Evolutionary conservation across 768 basidiomycete genomes (phyloP).

Genomic region (Lyophyllum semitale): DNA sequence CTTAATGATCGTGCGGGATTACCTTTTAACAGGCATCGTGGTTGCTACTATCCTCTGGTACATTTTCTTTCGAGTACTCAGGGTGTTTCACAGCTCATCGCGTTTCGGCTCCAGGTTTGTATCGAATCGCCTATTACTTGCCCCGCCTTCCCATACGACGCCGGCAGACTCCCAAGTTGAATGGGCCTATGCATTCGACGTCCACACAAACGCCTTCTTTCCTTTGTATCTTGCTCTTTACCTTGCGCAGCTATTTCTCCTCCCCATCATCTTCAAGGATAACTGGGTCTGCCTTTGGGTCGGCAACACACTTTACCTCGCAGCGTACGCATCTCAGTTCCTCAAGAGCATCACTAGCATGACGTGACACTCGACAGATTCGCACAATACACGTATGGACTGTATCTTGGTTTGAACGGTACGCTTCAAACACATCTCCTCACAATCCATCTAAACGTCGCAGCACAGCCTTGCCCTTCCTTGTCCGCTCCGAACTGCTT

Average conservation of each 20-base stretch:
- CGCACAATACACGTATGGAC: conserved; percentile 89
- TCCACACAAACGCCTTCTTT: conserved; percentile 97
- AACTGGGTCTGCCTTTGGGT: conserved; percentile 95
- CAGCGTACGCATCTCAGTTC: conserved; percentile 57
- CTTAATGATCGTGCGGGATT: conserved; percentile 88
- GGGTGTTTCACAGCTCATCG: conserved; percentile 6
- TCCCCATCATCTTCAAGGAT: conserved; percentile 78
- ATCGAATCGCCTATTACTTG: conserved; percentile 70
- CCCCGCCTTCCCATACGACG: conserved; percentile 72
- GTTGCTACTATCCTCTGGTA: conserved; percentile 80
- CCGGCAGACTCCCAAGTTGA: conserved; percentile 75
- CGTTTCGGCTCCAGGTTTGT: conserved; percentile 49
- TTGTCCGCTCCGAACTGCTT: conserved; percentile 85
- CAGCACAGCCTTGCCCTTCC: conserved; percentile 83
- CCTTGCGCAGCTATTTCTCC: conserved; percentile 83
- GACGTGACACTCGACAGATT: conserved; percentile 46
- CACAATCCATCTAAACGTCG: conserved; percentile 11
- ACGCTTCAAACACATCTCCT: conserved; percentile 2
- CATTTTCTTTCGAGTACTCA: conserved; percentile 9
- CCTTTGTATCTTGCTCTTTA: conserved; percentile 91
- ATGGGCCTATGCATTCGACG: conserved; percentile 96
- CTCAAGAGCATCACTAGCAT: conserved; percentile 3
- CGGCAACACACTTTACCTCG: conserved; percentile 90
- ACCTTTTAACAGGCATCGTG: conserved; percentile 74
- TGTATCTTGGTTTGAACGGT: conserved; percentile 87